phyloP scores from a whole-genome alignment of 805 yeast genomes.

The Ogataea zsoltii region DNA sequence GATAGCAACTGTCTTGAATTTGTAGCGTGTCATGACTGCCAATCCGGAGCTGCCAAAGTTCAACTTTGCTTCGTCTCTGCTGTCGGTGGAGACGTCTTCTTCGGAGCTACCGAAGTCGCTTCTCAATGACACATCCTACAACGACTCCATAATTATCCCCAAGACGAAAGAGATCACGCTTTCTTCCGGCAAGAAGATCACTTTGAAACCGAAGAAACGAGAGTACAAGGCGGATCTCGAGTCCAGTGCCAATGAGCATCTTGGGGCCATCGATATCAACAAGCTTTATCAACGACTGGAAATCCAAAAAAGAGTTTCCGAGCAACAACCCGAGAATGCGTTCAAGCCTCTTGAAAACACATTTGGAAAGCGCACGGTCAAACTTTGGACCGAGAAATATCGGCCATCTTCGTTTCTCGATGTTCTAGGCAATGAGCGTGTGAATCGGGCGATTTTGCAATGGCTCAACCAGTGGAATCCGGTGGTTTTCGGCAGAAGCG shows the following conservation, averaged over 20 bases:
- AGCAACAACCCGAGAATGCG: conserved; percentile 12
- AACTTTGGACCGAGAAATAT: conserved; percentile 64
- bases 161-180: conserved; percentile 19
- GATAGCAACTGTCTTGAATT: background rate
- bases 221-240: background rate
- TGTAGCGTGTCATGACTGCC: conserved; percentile 1
- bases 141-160: conserved; percentile 2
- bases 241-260: conserved; percentile 2
- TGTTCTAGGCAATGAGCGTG: conserved; percentile 65
- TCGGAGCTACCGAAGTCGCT: background rate
- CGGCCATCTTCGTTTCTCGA: conserved; percentile 65
- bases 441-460: conserved; percentile 55
- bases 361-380: conserved; percentile 9
- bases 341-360: conserved; percentile 11
- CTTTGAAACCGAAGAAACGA: conserved; percentile 19
- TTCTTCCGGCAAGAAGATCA: conserved; percentile 26
- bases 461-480: conserved; percentile 74
- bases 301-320: conserved; percentile 22
- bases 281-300: conserved; percentile 24
- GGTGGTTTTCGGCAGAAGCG: conserved; percentile 49
- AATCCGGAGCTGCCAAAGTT: conserved; percentile 12
- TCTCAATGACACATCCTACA: conserved; percentile 5
- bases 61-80: conserved; percentile 19
- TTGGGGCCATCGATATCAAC: conserved; percentile 26
- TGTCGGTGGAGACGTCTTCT: conserved; percentile 3